Conservation (phyloP, 179 eudicot species). For the Silene noctiflora region DNA sequence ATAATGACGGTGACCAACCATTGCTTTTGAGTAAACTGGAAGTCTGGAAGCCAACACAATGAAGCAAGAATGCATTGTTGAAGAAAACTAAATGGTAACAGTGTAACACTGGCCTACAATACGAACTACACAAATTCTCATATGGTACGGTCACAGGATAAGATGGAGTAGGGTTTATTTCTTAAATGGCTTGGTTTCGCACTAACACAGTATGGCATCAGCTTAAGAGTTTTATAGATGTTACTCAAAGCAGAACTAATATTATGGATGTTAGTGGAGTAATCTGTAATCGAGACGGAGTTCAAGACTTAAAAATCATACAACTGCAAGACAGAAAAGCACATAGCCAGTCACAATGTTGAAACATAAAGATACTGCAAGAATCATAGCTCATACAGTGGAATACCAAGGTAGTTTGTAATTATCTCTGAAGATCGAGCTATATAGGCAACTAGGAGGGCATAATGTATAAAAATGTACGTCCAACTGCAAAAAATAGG, state of each 20-base stretch:
- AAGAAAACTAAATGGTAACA: no score
- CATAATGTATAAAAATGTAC: constrained; percentile 85
- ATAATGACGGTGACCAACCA: no score
- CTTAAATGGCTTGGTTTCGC: no score
- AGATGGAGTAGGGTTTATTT: no score
- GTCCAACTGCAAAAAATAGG: constrained; percentile 77
- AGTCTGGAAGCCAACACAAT: no score
- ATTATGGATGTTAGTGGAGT: constrained; percentile 1
- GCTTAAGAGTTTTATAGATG: no score
- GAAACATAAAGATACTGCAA: background rate
- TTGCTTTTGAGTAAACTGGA: no score
- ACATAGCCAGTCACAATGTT: background rate
- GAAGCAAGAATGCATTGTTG: no score
- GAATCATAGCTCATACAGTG: constrained; percentile 53
- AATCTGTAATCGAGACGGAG: no score
- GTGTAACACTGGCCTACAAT: no score
- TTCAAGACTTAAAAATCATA: no score
- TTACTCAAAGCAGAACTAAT: background rate
- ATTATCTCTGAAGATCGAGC: constrained; percentile 90
- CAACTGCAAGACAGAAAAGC: background rate
- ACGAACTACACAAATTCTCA: background rate
- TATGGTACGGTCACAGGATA: background rate
- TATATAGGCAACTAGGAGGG: constrained; percentile 89
- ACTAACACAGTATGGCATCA: background rate
- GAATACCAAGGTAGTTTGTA: constrained; percentile 80